A percentile compares a stretch with the other conserved stretches of the same genome.
These are phyloP conservation scores for Elongisporangium undulatum DNA, from an alignment of 352 stramenopile genomes.

Conservation along the genomic window DNA sequence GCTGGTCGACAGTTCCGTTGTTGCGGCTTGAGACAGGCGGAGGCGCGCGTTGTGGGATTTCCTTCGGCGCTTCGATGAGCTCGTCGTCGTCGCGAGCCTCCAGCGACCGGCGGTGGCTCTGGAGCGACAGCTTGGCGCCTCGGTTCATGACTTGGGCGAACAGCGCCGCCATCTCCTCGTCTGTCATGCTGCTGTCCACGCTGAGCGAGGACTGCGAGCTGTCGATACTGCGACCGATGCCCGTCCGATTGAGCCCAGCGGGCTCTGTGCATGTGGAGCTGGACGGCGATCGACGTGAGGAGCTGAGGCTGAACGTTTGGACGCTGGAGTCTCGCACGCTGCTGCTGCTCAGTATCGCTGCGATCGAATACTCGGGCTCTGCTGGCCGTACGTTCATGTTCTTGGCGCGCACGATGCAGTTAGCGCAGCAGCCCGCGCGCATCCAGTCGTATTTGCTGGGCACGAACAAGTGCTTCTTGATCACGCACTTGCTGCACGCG, in stretches of 20 bases:
- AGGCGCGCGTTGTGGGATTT: not conserved
- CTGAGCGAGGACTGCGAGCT: not conserved
- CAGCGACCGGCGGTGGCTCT: not conserved
- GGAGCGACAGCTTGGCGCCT: not conserved
- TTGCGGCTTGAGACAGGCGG: not conserved
- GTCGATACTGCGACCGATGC: not conserved
- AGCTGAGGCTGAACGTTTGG: not conserved
- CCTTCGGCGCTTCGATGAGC: not conserved
- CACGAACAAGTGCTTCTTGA: slow-evolving; percentile 11
- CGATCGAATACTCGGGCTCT: slow-evolving; percentile 21
- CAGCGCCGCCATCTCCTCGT: not conserved
- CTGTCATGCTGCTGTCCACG: not conserved
- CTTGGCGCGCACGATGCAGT: slow-evolving; percentile 26
- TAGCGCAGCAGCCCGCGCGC: slow-evolving; percentile 29
- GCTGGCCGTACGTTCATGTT: slow-evolving; percentile 17
- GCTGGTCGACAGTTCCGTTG: not conserved
- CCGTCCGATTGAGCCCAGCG: not conserved
- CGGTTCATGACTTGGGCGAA: not conserved
- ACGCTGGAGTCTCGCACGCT: too few relatives aligned
- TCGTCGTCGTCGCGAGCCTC: not conserved
- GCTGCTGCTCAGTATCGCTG: not conserved
- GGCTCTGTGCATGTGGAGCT: not conserved
- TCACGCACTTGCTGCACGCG: not conserved
- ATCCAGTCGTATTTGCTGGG: slow-evolving; percentile 2
- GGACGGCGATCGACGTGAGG: not conserved